phyloP scores from a whole-genome alignment of 2,329 filamentous ascomycete species.

The Bipolaris victoriae region DNA sequence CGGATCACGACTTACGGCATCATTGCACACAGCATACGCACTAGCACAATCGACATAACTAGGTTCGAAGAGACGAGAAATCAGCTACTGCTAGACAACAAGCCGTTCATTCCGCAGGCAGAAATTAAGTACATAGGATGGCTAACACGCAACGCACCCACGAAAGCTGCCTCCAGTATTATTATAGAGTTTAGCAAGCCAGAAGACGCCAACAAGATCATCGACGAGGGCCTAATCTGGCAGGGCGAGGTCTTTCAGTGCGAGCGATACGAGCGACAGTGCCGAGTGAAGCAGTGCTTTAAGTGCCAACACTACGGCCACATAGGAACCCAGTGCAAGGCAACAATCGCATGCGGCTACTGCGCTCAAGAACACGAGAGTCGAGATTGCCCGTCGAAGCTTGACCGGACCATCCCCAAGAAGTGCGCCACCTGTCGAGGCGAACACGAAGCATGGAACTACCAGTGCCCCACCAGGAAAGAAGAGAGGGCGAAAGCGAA shows the following conservation, averaged over 20 bases:
- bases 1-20: slow-evolving; percentile 17
- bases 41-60: slow-evolving; percentile 20
- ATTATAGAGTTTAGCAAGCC: slow-evolving; percentile 23
- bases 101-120: slow-evolving; percentile 21
- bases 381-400: slow-evolving; percentile 11
- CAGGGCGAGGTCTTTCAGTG: slow-evolving; percentile 21
- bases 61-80: slow-evolving; percentile 24
- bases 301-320: slow-evolving; percentile 27
- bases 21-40: slow-evolving; percentile 23
- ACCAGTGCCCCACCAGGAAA: slow-evolving; percentile 21
- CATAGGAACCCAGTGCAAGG: slow-evolving; percentile 30
- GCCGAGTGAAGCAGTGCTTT: slow-evolving; percentile 18
- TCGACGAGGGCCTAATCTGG: slow-evolving; percentile 23
- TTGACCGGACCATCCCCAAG: slow-evolving; percentile 9
- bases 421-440: slow-evolving; percentile 21
- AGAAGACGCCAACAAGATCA: slow-evolving; percentile 29
- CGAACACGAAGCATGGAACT: slow-evolving; percentile 21
- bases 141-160: slow-evolving; percentile 14
- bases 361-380: slow-evolving; percentile 4
- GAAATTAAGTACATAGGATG: slow-evolving; percentile 22
- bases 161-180: slow-evolving; percentile 16
- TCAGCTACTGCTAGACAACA: slow-evolving; percentile 24
- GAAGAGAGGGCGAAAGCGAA: slow-evolving; percentile 21
- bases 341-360: slow-evolving; percentile 16
- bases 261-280: slow-evolving; percentile 24